phyloP scores from a whole-genome alignment of 352 stramenopile species.

The Phytopythium helicoides region DNA sequence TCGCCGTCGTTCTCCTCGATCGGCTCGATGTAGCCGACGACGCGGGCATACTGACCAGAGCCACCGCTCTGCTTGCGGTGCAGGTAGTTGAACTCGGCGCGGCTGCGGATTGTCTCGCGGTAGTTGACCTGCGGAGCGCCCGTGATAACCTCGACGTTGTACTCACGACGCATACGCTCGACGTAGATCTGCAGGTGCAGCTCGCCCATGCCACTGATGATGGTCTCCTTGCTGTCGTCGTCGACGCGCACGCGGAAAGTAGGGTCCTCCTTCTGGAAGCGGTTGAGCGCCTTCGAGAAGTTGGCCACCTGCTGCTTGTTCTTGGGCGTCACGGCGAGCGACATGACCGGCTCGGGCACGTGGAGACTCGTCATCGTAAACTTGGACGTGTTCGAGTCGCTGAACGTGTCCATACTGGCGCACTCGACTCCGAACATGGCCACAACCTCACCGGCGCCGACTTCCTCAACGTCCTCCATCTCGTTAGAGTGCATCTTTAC shows the following conservation, averaged over 20 bases:
- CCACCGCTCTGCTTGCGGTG: slow-evolving; percentile 99
- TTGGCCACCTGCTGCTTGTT: slow-evolving; percentile 93
- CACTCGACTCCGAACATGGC: slow-evolving; percentile 99
- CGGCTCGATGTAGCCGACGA: slow-evolving; percentile 98
- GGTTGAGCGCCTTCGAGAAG: slow-evolving; percentile 95
- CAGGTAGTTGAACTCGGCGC: slow-evolving; percentile 97
- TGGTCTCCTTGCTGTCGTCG: slow-evolving; percentile 97
- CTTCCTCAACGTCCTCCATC: slow-evolving; percentile 98
- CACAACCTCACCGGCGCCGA: slow-evolving; percentile 94
- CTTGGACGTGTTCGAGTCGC: slow-evolving; percentile 82
- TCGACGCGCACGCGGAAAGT: slow-evolving; percentile 97
- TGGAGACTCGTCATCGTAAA: slow-evolving; percentile 97
- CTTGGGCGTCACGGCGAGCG: slow-evolving; percentile 95
- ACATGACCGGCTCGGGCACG: slow-evolving; percentile 98
- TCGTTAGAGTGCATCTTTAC: slow-evolving; percentile 99
- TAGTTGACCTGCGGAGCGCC: slow-evolving; percentile 98
- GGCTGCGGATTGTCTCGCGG: slow-evolving; percentile 95
- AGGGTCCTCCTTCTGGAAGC: slow-evolving; percentile 98
- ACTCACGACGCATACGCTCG: slow-evolving; percentile 98
- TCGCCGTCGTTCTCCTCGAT: slow-evolving; percentile 56
- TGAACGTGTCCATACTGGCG: slow-evolving; percentile 98
- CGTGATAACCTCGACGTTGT: slow-evolving; percentile 91
- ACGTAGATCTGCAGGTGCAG: slow-evolving; percentile 99
- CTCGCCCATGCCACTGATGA: slow-evolving; percentile 99
- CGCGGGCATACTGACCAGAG: slow-evolving; percentile 95